Base-by-base conservation (phyloP, 2,329 filamentous ascomycete species). In the Cadophora sp. region DNA sequence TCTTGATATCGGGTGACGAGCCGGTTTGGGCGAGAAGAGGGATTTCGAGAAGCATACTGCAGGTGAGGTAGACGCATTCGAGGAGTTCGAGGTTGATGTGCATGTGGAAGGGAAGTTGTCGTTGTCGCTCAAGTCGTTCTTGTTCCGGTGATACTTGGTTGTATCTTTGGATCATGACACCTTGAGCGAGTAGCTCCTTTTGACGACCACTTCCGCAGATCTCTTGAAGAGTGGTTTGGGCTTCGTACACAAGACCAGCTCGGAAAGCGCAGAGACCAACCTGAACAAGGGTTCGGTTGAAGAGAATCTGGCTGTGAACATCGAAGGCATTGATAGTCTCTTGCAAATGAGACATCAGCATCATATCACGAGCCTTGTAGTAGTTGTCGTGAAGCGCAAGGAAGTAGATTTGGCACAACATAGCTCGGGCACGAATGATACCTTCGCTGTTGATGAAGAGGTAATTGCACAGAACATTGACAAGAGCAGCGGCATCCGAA, bases 351-450 rank as follows among this genome's bases (percentile, higher is more conserved):
- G 96, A 99, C 94, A 99, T 99, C 80, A 99, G 89, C 91, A 98
- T 97, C 91, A 99, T 95, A 81, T 99, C 96, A 73, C 96, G 92
- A 76, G 96, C 92, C 82, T 92, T 93, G 87, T 97, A 98, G 86
- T 98, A 99, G 76, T 97, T 91, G 81, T 97, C 94, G 81, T 99
- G 96, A 62, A 99, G 87, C 60, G 96, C 96, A 74, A 97, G 86
- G 89, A 97, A 97, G 85, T 99, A 99, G 71, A 99, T 96, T 82
- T 98, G 94, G 85, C 93, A 97, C 70, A 99, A 87, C 94, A 99
- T 98, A 55, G 96, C 95, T 68, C 96, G 91, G 68, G 95, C 96
- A 72, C 95, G 91, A 77, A 97, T 94, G 76, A 99, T 98, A 74
- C 95, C 94, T 78, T 97, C 94, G 79, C 93, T 96, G 83, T 97